Evolutionary conservation across 352 stramenopile species (phyloP).

Genomic region (Globisporangium paroecandrum): DNA sequence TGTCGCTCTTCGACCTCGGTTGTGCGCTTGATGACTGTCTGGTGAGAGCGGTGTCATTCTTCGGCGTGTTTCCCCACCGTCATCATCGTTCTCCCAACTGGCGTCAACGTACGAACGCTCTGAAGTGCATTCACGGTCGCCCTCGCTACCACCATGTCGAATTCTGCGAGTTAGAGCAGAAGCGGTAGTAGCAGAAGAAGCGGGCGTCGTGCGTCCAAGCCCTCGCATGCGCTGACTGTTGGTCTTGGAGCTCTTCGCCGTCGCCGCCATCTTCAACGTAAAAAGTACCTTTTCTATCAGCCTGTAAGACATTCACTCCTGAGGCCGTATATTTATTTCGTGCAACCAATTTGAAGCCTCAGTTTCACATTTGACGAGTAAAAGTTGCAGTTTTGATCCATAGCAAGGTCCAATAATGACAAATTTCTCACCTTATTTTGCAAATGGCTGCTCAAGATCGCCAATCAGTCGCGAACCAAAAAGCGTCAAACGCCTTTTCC

Average conservation of each 20-base stretch:
- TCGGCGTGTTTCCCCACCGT: neutral
- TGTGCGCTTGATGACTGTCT: neutral
- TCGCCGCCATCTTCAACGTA: neutral
- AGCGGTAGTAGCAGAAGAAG: neutral
- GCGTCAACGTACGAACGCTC: neutral
- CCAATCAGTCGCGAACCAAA: neutral
- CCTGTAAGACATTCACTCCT: neutral
- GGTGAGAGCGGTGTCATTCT: neutral
- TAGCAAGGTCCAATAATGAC: neutral
- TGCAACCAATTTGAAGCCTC: neutral
- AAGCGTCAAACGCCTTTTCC: conserved; percentile 6
- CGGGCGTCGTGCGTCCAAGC: neutral
- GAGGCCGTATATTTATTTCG: neutral
- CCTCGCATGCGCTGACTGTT: neutral
- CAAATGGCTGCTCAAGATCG: conserved; percentile 15
- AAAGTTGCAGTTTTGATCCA: neutral
- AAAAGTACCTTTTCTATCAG: neutral
- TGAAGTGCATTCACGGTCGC: neutral
- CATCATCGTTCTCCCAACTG: neutral
- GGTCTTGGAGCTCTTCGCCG: conserved; percentile 5
- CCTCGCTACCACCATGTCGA: neutral
- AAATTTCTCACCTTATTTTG: conserved; percentile 6
- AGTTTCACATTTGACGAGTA: neutral
- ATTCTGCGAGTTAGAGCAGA: neutral
- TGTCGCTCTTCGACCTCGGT: neutral